Conservation (phyloP, 352 stramenopile species). For the Thalassiosira exigua region DNA sequence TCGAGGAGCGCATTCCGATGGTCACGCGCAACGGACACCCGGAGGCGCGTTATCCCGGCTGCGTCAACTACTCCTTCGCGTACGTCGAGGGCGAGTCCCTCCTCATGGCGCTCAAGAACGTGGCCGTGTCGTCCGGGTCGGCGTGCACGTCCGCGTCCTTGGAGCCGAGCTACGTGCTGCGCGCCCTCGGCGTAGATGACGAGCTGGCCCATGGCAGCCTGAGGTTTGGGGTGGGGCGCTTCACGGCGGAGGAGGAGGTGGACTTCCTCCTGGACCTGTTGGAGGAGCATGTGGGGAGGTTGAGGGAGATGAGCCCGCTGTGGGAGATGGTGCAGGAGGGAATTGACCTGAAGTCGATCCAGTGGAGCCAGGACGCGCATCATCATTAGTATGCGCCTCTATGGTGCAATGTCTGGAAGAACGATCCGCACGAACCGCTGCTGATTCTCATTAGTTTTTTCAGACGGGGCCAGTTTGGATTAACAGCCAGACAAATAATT, state of each 20-base stretch:
- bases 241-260: conserved; percentile 98
- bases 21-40: conserved; percentile 97
- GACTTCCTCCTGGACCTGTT: conserved; percentile 95
- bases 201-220: conserved; percentile 99
- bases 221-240: conserved; percentile 93
- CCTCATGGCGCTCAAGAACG: conserved; percentile 99
- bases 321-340: conserved; percentile 99
- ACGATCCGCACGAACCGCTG: no score
- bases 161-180: conserved; percentile 98
- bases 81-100: conserved; percentile 99
- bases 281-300: conserved; percentile 90
- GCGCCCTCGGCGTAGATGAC: conserved; percentile 97
- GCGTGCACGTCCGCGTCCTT: conserved; percentile 97
- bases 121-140: conserved; percentile 96
- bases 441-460: no score
- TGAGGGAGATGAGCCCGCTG: conserved; percentile 98
- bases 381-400: conserved; percentile 42
- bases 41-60: conserved; percentile 93
- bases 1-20: conserved; percentile 90
- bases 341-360: conserved; percentile 99
- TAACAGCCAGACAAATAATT: no score
- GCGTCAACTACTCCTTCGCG: conserved; percentile 99
- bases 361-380: conserved; percentile 98
- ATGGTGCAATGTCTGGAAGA: no score
- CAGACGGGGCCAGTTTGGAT: no score